These are phyloP conservation scores for Fraxinus americana DNA, from an alignment of 257 asterid genomes.

Conservation along the genomic window DNA sequence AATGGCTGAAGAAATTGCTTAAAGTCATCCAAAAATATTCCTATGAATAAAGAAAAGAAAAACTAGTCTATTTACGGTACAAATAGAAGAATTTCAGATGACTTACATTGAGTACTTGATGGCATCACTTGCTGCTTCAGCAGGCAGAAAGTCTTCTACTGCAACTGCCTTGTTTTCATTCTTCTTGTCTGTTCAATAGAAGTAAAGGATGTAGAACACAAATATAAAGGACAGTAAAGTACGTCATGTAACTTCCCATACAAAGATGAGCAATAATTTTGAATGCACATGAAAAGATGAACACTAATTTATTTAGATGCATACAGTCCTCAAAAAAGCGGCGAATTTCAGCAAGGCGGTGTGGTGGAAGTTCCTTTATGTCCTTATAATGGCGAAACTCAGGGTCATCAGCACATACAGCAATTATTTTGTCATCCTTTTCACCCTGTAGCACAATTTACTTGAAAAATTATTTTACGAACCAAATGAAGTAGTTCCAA, in stretches of 20 bases:
- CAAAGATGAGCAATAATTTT: neutral
- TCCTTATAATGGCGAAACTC: constrained; percentile 77
- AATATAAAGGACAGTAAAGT: neutral
- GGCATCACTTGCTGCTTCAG: constrained; percentile 69
- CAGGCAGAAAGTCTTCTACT: constrained; percentile 84
- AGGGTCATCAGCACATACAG: constrained; percentile 91
- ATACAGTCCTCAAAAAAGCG: constrained; percentile 97
- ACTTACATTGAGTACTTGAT: constrained; percentile 78
- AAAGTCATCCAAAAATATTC: neutral
- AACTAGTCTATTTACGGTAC: neutral
- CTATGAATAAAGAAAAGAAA: neutral
- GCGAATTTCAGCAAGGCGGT: constrained; percentile 91
- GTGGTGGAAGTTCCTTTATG: constrained; percentile 81
- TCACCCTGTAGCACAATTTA: constrained; percentile 62
- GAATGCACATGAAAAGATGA: neutral
- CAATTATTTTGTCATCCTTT: constrained; percentile 88
- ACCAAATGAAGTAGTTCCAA: neutral
- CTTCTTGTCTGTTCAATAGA: constrained; percentile 61
- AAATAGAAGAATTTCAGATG: neutral
- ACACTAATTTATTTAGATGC: constrained; percentile 28
- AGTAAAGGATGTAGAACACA: constrained; percentile 37
- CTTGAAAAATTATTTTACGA: neutral
- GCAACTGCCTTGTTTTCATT: constrained; percentile 86
- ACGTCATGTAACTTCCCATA: neutral
- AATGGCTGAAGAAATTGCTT: neutral